Evolutionary conservation across 768 basidiomycete species (phyloP), one percentile per base, ranked within the genome.

Genomic region (Hygrophoropsis aurantiaca): DNA sequence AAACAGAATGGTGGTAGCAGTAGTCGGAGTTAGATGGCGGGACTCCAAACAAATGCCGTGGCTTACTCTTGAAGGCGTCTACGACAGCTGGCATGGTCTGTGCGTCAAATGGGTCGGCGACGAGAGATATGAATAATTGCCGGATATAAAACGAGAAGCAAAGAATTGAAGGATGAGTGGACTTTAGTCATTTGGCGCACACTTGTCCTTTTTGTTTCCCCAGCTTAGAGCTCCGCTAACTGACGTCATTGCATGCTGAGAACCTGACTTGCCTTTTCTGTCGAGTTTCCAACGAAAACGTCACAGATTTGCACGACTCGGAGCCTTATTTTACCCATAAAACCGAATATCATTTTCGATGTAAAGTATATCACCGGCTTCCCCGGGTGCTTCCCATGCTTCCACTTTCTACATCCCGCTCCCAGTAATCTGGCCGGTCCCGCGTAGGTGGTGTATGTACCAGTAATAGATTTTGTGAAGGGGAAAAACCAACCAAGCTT

Each of bases 61-160:
- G 68, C 75, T 33, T 64, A 91, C 90, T 93, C 76, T 92, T 94
- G 74, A 94, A 89, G 18, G 87, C 86, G 68, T 92, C 83, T 58
- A 94, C 85, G 43, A 91, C 86, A 48, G 76, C 77, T 51, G 84
- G 84, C 85, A 87, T 87, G 51, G 52, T 61, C 21, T 10, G 19
- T 30, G 41, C 30, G 53, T 52, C 36, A 49, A 47, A 30, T 49
- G 32, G 24, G 49, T 3, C 7, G 49, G 30, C 8, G 54, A 45
- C 2, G 51, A 19, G 5, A 13, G 33, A 33, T 35, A 42, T 36
- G 26, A 36, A 24, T n/a, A 46, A 20, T 30, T 16, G 38, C 18
- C 30, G 3, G 36, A 10, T 46, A 40, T 26, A 40, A 15, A 19
- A 25, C 11, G 36, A 42, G 44, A 35, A 20, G 24, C 41, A 42